Evolutionary conservation across 768 basidiomycete genomes (phyloP), one percentile per base, ranked within the genome.

Genomic region (Pleurotus tuoliensis): DNA sequence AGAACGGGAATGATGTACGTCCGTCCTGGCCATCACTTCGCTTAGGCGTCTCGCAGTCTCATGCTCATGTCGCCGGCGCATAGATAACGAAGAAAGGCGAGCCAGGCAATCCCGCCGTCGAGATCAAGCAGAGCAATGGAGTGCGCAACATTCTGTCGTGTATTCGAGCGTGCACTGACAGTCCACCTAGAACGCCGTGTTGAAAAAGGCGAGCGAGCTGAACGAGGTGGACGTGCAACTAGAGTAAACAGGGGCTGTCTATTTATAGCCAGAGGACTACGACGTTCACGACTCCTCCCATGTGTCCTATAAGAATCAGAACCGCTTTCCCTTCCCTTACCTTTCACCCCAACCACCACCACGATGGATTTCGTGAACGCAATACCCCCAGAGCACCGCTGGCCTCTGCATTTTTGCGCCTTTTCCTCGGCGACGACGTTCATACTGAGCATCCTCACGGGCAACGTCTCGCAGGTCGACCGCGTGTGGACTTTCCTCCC

Each of bases 401-500:
- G 86, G 83, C 88, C 90, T 13, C 70, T 79, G 49, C 79, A 84
- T 63, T 79, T 90, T 62, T 88, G 85, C 59, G 50, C 77, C 0
- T 75, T 75, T 27, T 66, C 71, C 0, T 83, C 83, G 0, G 58
- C 66, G 3, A 65, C 66, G 0, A 79, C 82, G 5, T 93, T 82
- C 63, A 60, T 89, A 5, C 66, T 79, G 4, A 89, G 88, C 5
- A 49, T 92, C 20, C 46, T 89, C 38, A 92, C 90, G 0, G 78
- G 81, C 41, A 94, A 95, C 63, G 87, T 90, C 47, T 91, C 88
- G 1, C 91, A 94, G 66, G 92, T 95, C 22, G 93, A 98, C 72
- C 83, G 91, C 25, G 66, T 93, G 24, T 87, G 85, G 85, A 83
- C 90, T 0, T 83, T 94, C 68, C 63, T 91, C 37, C 94, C 95